These are phyloP conservation scores for Diaporthe vaccinii DNA, from an alignment of 2,329 filamentous ascomycete genomes.

Conservation along the genomic window DNA sequence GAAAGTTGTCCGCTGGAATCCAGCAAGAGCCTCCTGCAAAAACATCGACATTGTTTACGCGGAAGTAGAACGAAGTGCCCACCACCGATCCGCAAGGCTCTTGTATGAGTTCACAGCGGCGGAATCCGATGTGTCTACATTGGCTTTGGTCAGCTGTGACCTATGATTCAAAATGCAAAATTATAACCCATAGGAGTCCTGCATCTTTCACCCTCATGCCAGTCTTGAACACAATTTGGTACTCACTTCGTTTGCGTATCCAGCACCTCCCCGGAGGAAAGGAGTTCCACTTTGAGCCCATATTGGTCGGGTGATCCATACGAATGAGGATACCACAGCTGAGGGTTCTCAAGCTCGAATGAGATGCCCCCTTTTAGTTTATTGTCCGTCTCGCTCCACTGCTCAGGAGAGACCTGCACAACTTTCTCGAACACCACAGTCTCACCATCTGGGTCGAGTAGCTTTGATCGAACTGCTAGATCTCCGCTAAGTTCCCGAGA, in stretches of 20 bases:
- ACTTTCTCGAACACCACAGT: neutral
- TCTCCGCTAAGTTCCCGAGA: neutral
- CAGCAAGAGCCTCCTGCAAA: slow-evolving; percentile 87
- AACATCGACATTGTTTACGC: slow-evolving; percentile 80
- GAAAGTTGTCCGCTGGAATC: slow-evolving; percentile 87
- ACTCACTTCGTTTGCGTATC: slow-evolving; percentile 21
- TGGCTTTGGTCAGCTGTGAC: slow-evolving; percentile 63
- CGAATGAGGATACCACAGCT: neutral
- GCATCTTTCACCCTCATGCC: slow-evolving; percentile 69
- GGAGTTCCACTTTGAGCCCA: neutral
- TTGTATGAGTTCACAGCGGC: slow-evolving; percentile 73
- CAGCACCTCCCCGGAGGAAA: neutral
- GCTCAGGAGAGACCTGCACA: neutral
- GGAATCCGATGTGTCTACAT: slow-evolving; percentile 76
- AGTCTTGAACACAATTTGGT: neutral
- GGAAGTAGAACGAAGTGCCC: slow-evolving; percentile 84
- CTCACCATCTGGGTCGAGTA: neutral
- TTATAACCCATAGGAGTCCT: slow-evolving; percentile 78
- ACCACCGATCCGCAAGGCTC: slow-evolving; percentile 69
- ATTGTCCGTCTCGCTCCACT: neutral
- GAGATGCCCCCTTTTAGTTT: neutral
- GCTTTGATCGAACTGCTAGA: neutral
- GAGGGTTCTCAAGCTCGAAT: neutral
- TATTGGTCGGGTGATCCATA: slow-evolving; percentile 5
- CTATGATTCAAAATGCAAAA: slow-evolving; percentile 55